Conservation (phyloP, 352 stramenopile genomes). For the Phytophthora tubulina region DNA sequence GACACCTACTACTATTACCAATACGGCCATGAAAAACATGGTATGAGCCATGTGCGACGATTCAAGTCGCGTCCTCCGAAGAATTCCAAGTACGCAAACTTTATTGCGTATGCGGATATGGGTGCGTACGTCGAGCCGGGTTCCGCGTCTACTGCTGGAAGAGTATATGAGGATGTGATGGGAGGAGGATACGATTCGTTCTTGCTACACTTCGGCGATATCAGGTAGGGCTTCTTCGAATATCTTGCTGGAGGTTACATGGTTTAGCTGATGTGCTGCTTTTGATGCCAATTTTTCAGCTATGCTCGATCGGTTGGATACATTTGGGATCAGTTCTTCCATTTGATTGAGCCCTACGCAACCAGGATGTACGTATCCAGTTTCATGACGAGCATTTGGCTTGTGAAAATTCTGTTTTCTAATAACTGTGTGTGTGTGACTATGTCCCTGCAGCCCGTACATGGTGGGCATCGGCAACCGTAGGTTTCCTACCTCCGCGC, state of each 20-base stretch:
- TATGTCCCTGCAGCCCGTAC: conserved; percentile 55
- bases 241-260: background rate
- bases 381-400: background rate
- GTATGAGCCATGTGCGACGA: conserved; percentile 50
- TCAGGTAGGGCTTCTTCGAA: conserved; percentile 52
- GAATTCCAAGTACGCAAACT: conserved; percentile 51
- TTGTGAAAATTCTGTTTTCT: background rate
- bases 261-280: background rate
- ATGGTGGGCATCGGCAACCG: conserved; percentile 86
- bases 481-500: conserved; percentile 38
- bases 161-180: conserved; percentile 67
- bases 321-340: conserved; percentile 83
- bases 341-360: conserved; percentile 72
- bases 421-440: background rate
- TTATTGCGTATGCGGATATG: conserved; percentile 75
- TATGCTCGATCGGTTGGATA: conserved; percentile 71
- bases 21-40: conserved; percentile 62
- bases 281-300: conserved; percentile 34
- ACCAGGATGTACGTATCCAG: conserved; percentile 62
- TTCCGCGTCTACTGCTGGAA: conserved; percentile 63
- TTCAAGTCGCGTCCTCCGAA: conserved; percentile 53
- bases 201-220: conserved; percentile 79
- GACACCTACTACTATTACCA: conserved; percentile 69
- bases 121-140: conserved; percentile 57
- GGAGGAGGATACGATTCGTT: conserved; percentile 69